Evolutionary conservation across 2,329 filamentous ascomycete genomes (phyloP).

Genomic region (Claviceps digitariae): DNA sequence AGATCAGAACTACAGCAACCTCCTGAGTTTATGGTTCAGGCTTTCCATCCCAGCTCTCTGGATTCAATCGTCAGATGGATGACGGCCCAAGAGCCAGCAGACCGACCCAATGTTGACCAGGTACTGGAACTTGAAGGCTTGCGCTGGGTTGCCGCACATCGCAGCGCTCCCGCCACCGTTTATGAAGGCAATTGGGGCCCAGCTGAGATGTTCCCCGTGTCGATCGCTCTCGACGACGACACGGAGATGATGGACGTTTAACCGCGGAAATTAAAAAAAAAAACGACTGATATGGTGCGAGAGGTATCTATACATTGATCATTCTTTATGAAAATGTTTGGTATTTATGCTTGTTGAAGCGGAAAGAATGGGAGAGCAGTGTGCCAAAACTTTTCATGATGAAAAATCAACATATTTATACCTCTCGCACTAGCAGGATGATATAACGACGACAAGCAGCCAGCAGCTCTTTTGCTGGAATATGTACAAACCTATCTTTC

Average conservation of each 20-base stretch:
- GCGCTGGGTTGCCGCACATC: slow-evolving; percentile 63
- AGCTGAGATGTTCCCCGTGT: slow-evolving; percentile 33
- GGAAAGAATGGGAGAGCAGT: too few species aligned
- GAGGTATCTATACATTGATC: too few species aligned
- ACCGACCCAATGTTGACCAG: slow-evolving; percentile 62
- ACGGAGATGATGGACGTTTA: slow-evolving; percentile 49
- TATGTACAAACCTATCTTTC: slow-evolving; percentile 11
- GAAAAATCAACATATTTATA: slow-evolving; percentile 4
- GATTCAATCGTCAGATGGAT: slow-evolving; percentile 79
- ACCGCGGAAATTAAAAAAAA: slow-evolving; percentile 6
- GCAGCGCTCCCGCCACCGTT: slow-evolving; percentile 80
- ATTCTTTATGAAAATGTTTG: too few species aligned
- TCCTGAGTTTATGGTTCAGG: slow-evolving; percentile 80
- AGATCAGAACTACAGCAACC: slow-evolving; percentile 45
- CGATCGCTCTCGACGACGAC: slow-evolving; percentile 27
- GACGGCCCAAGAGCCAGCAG: slow-evolving; percentile 60
- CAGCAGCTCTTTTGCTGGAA: slow-evolving; percentile 12
- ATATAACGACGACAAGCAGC: slow-evolving; percentile 9
- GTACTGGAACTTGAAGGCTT: slow-evolving; percentile 62
- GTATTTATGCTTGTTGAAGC: too few species aligned
- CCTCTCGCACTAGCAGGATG: slow-evolving; percentile 3
- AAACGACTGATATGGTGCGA: slow-evolving; percentile 1
- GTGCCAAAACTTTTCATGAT: neutral
- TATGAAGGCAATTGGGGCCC: slow-evolving; percentile 96
- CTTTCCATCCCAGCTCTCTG: slow-evolving; percentile 57